phyloP scores from a whole-genome alignment of 257 asterid species.

The Nicotiana attenuata region DNA sequence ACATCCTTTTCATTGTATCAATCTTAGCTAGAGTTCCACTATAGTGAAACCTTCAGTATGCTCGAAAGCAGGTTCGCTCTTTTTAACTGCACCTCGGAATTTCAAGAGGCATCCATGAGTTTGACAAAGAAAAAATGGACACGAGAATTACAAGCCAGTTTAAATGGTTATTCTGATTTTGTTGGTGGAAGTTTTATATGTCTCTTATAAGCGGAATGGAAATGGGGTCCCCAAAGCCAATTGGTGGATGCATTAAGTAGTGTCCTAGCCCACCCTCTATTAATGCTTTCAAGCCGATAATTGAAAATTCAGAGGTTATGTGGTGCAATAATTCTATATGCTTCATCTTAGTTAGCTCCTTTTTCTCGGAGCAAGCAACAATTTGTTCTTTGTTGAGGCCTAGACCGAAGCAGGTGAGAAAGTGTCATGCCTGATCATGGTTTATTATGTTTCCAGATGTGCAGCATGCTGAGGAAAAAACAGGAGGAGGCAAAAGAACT shows the following conservation, averaged over 20 bases:
- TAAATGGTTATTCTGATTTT: background rate
- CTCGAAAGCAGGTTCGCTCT: background rate
- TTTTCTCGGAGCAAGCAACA: background rate
- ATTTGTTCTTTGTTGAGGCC: background rate
- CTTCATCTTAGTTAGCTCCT: background rate
- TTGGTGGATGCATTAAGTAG: background rate
- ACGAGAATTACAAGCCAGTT: background rate
- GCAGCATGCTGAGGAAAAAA: conserved; percentile 67
- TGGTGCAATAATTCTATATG: background rate
- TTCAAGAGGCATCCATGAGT: conserved; percentile 3
- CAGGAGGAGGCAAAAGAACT: conserved; percentile 78
- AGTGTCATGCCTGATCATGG: background rate
- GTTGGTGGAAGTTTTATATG: background rate
- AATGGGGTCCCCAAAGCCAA: background rate
- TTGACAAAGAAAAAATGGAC: background rate
- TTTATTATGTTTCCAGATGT: conserved; percentile 48
- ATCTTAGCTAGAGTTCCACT: background rate
- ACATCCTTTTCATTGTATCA: background rate
- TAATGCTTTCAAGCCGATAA: background rate
- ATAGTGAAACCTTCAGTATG: background rate
- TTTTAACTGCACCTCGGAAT: background rate
- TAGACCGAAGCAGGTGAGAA: conserved; percentile 3
- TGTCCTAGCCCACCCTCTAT: background rate
- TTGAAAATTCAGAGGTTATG: background rate
- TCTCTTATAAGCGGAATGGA: background rate